Evolutionary conservation across 805 yeast genomes (phyloP).

Genomic region (Sugiyamaella smithiae): DNA sequence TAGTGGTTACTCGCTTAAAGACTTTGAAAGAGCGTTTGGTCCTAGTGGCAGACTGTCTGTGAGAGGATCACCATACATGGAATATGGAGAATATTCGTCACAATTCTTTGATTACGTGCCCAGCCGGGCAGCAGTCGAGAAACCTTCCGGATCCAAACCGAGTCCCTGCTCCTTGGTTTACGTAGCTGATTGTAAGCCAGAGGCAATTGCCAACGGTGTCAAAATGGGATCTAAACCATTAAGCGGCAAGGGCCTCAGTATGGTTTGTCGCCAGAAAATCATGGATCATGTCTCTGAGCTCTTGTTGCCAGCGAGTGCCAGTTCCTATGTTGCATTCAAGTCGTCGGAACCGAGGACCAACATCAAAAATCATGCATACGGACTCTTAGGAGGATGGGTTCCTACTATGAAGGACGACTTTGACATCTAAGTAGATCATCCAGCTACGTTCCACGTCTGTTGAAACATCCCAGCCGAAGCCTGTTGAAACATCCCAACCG

Average conservation of each 20-base stretch:
- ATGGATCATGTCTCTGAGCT: not conserved
- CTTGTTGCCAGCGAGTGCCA: not conserved
- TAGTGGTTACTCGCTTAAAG: constrained; percentile 16
- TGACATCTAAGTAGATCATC: no score
- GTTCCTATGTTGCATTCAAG: not conserved
- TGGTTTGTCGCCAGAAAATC: constrained; percentile 19
- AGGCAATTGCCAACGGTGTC: constrained; percentile 28
- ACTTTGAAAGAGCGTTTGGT: constrained; percentile 34
- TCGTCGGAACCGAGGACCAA: not conserved
- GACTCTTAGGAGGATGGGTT: constrained; percentile 18
- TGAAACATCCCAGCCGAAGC: no score
- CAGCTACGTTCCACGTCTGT: no score
- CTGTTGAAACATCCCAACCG: no score
- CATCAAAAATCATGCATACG: not conserved
- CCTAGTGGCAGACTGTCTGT: not conserved
- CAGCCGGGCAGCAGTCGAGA: constrained; percentile 10
- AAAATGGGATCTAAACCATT: constrained; percentile 28
- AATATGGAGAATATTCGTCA: constrained; percentile 1
- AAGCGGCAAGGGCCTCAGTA: constrained; percentile 23
- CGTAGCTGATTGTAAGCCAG: constrained; percentile 5
- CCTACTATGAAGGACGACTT: constrained; percentile 21
- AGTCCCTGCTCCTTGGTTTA: constrained; percentile 17
- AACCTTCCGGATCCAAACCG: constrained; percentile 16
- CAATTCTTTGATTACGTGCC: constrained; percentile 6
- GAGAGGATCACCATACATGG: not conserved